A percentile compares a stretch with the other conserved stretches of the same genome.
These are phyloP conservation scores for Bipolaris zeicola DNA, from an alignment of 2,329 filamentous ascomycete species.

Conservation along the genomic window DNA sequence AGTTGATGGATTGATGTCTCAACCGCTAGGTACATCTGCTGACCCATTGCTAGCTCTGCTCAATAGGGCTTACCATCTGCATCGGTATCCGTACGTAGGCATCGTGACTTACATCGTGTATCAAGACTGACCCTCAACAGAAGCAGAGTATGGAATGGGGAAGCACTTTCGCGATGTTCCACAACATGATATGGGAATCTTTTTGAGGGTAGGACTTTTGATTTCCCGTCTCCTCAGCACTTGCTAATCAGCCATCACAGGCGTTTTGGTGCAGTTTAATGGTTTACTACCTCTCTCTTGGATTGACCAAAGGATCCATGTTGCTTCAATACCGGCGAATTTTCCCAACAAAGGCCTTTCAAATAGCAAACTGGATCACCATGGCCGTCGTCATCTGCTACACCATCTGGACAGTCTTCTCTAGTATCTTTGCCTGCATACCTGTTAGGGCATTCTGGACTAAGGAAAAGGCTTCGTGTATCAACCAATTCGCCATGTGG, in stretches of 20 bases:
- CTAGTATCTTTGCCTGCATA: constrained; percentile 41
- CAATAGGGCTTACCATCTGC: constrained; percentile 34
- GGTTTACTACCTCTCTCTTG: constrained; percentile 41
- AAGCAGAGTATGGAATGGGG: constrained; percentile 42
- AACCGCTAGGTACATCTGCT: not conserved
- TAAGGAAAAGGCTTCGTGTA: constrained; percentile 36
- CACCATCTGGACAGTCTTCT: constrained; percentile 40
- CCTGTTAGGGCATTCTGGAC: constrained; percentile 45
- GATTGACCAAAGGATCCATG: constrained; percentile 42
- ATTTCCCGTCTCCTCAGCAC: not conserved
- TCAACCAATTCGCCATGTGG: constrained; percentile 41
- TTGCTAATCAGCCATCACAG: constrained; percentile 18
- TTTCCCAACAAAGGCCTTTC: constrained; percentile 38
- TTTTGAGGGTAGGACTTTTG: constrained; percentile 29
- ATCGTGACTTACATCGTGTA: not conserved
- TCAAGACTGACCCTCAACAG: constrained; percentile 23
- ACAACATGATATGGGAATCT: constrained; percentile 21
- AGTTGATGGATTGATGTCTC: not conserved
- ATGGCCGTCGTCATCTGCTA: constrained; percentile 36
- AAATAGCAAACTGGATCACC: constrained; percentile 27
- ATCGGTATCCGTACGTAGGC: constrained; percentile 37
- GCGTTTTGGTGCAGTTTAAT: constrained; percentile 43
- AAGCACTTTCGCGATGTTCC: constrained; percentile 25
- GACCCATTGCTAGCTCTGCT: constrained; percentile 17
- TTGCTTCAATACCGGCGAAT: constrained; percentile 42